Conservation (phyloP, 2,329 filamentous ascomycete genomes). For the Arthrobotrys conoides region DNA sequence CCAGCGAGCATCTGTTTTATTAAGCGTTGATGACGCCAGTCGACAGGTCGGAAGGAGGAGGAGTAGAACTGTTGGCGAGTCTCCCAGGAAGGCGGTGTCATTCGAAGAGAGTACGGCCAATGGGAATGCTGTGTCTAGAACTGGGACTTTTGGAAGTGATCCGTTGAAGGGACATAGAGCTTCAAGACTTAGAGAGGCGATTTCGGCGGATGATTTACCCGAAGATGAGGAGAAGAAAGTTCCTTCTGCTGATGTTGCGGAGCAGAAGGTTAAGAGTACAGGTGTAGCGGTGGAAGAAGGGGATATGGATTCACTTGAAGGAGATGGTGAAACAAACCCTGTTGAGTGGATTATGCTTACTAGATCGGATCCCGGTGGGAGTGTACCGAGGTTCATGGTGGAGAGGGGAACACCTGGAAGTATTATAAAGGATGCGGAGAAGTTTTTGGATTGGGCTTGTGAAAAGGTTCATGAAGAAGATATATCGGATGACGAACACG, state of each 20-base stretch:
- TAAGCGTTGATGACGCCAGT: slow-evolving; percentile 17
- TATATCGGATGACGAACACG: slow-evolving; percentile 61
- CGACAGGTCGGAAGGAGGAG: slow-evolving; percentile 28
- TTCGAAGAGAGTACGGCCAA: slow-evolving; percentile 19
- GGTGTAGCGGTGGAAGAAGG: slow-evolving; percentile 65
- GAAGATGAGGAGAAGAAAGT: slow-evolving; percentile 20
- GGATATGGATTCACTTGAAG: slow-evolving; percentile 65
- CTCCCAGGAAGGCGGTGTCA: slow-evolving; percentile 44
- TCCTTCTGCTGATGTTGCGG: slow-evolving; percentile 33
- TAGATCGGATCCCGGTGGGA: slow-evolving; percentile 87
- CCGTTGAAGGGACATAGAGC: slow-evolving; percentile 14
- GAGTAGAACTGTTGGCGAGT: slow-evolving; percentile 43
- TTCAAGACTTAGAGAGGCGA: slow-evolving; percentile 39
- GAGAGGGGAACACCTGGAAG: slow-evolving; percentile 86
- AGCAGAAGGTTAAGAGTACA: slow-evolving; percentile 60
- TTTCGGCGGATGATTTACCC: slow-evolving; percentile 48
- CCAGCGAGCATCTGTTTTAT: slow-evolving; percentile 22
- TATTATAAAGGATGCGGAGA: slow-evolving; percentile 82
- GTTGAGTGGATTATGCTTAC: slow-evolving; percentile 96
- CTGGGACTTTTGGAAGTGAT: neutral
- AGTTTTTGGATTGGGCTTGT: slow-evolving; percentile 85
- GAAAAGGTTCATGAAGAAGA: slow-evolving; percentile 68
- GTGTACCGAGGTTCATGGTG: slow-evolving; percentile 90
- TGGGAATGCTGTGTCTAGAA: slow-evolving; percentile 4
- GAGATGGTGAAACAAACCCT: slow-evolving; percentile 71